Evolutionary conservation across 2,329 filamentous ascomycete species (phyloP).

Genomic region (Tolypocladium sp.): DNA sequence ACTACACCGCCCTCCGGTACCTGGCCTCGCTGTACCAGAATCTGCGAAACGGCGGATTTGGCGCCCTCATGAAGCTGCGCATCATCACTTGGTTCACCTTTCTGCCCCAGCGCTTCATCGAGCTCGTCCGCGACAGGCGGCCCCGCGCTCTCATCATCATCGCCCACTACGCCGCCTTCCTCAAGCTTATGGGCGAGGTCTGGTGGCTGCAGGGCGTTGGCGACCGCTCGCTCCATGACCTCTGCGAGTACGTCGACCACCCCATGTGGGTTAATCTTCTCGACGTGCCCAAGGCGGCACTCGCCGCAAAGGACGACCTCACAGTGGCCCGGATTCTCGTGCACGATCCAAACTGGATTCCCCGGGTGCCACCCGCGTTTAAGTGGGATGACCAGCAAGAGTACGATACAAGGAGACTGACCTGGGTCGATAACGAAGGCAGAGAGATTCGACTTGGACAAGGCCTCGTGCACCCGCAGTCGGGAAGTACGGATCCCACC

Average conservation of each 20-base stretch:
- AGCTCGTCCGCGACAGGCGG: slow-evolving; percentile 28
- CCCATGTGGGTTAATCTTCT: slow-evolving; percentile 19
- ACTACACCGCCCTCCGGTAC: slow-evolving; percentile 37
- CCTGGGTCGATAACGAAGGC: slow-evolving; percentile 6
- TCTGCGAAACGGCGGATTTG: slow-evolving; percentile 30
- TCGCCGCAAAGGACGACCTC: slow-evolving; percentile 18
- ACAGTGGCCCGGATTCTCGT: slow-evolving; percentile 33
- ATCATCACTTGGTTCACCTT: slow-evolving; percentile 46
- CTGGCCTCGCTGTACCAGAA: slow-evolving; percentile 43
- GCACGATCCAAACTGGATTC: slow-evolving; percentile 32
- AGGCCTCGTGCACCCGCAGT: background rate
- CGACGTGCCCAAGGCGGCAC: slow-evolving; percentile 30
- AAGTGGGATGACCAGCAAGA: background rate
- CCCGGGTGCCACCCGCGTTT: background rate
- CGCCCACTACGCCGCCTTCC: slow-evolving; percentile 42
- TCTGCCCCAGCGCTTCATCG: slow-evolving; percentile 32
- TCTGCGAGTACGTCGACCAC: slow-evolving; percentile 28
- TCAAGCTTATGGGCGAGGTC: slow-evolving; percentile 29
- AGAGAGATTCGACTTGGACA: background rate
- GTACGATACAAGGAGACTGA: background rate
- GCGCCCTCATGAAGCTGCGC: slow-evolving; percentile 35
- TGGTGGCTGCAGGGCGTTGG: slow-evolving; percentile 45
- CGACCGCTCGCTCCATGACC: slow-evolving; percentile 34
- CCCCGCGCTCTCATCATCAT: slow-evolving; percentile 42
- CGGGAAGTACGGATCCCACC: background rate